Base-by-base conservation (phyloP, 768 basidiomycete species). In the Lactarius akahatsu region DNA sequence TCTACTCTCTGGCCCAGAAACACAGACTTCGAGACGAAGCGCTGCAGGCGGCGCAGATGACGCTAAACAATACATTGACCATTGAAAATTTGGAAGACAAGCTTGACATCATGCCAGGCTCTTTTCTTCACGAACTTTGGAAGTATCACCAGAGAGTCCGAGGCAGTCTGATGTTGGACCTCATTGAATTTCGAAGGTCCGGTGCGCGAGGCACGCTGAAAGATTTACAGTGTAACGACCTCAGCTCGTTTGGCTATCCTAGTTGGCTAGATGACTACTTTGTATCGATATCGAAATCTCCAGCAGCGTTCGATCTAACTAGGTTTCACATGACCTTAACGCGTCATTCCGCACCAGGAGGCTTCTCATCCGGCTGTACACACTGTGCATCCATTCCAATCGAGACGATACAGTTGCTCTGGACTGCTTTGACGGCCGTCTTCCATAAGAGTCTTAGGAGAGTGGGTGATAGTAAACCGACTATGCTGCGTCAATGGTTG, bases 311-410 rank as follows among this genome's bases (percentile, higher is more conserved):
- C 20, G 28, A 47, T 34, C 34, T 52, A 18, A 64, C 57, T 2
- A 52, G 38, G 36, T 64, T 64, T 59, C 63, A 64, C 57, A 40
- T 64, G 34, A 15, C 63, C 3, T 41, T 57, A 57, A 59, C 34
- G 10, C 63, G 34, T 30, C 63, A 63, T 56, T 43, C 30, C 20
- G 20, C 41, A 6, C 3, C n/a, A 13, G 15, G 38, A 18, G n/a
- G 18, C n/a, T 15, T 30, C 1, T 55, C 16, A 32, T n/a, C 54
- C 8, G n/a, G 54, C 26, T 63, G 63, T 50, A 18, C 26, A 34
- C 30, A 50, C 3, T 62, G 61, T 30, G 61, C 50, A 26, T 54
- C 50, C 16, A 40, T 58, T 15, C 7, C 57, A 16, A 40, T 23
- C 23, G 57, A 40, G 38, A 40, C 36, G 11, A 40, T 58, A 38